These are phyloP conservation scores for Colletotrichum eremochloae DNA, from an alignment of 2,329 filamentous ascomycete species.

Conservation along the genomic window DNA sequence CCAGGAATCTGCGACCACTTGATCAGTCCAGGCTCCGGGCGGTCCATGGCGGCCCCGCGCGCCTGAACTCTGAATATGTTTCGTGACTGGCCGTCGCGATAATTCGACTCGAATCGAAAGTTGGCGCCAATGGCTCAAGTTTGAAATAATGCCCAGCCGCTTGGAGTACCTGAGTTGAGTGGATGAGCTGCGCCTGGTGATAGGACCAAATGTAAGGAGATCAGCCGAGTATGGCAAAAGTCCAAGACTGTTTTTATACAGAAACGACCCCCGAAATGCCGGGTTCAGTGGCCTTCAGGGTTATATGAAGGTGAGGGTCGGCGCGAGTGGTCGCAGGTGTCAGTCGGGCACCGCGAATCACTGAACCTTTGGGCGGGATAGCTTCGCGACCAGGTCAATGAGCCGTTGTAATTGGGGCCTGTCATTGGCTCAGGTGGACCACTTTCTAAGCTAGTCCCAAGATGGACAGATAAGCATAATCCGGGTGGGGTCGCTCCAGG, in stretches of 20 bases:
- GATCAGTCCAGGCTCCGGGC: conserved; percentile 72
- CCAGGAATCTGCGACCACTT: conserved; percentile 74
- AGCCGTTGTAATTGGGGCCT: conserved; percentile 38
- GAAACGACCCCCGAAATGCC: neutral
- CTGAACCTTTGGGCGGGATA: conserved; percentile 29
- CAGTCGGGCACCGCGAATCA: conserved; percentile 15
- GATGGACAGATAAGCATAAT: conserved; percentile 23
- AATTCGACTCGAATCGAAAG: neutral
- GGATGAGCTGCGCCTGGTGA: neutral
- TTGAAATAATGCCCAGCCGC: neutral
- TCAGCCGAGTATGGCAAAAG: neutral
- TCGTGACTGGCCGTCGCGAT: neutral
- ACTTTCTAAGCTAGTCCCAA: conserved; percentile 10
- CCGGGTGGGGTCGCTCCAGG: conserved; percentile 27
- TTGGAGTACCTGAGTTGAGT: neutral
- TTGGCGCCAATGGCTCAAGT: neutral
- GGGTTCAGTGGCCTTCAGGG: neutral
- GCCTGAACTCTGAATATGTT: conserved; percentile 18
- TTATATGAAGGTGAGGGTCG: neutral
- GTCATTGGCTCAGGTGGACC: conserved; percentile 26
- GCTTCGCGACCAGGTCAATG: conserved; percentile 23
- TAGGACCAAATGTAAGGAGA: neutral
- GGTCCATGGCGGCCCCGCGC: conserved; percentile 61
- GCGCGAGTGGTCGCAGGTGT: neutral
- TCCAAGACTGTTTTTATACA: too few relatives aligned